Evolutionary conservation across 169 alveolate species (phyloP), one percentile per base, ranked within the genome.

Genomic region (Plasmodium inui): DNA sequence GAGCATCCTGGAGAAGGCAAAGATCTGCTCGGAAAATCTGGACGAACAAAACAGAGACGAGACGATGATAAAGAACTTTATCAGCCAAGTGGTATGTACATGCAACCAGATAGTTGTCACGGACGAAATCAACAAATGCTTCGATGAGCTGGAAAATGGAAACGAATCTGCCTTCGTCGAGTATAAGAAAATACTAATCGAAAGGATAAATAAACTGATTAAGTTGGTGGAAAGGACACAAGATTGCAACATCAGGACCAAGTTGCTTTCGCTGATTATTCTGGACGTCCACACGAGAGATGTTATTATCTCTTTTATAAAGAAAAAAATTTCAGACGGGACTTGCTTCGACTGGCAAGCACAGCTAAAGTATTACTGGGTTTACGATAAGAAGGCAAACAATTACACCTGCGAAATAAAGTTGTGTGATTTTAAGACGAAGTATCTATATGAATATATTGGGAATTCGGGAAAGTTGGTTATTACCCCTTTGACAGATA

Each of bases 281-380:
- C 95, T 99, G 96, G 99, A 99, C 95, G 99, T 98, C 91, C 99
- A 99, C 92, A 98, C 99, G 22, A 96, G 99, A 74, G 99, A 98
- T 94, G 99, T 98, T n/a, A 99, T 98, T 9, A 99, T 98, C 79
- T 96, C 97, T 50, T 98, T 99, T 93, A 98, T 98, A 84, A 92
- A 97, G 26, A 98, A 97, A 95, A 98, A 98, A 89, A 96, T 98
- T 12, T 94, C 97, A 41, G 99, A 98, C 92, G 92, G 97, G 41
- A 95, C 97, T 83, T 97, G 98, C 73, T 98, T 98, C 84, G 99
- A 98, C 34, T 99, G 99, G 99, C 98, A 98, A 95, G 98, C 99
- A 70, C 99, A 99, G 96, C 97, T 99, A 73, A 97, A 99, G 86
- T 99, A 98, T 97, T 98, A 97, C 93, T 98, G 99, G 99, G 96